Base-by-base conservation (phyloP, 2,329 filamentous ascomycete species). In the Aureobasidium melanogenum region DNA sequence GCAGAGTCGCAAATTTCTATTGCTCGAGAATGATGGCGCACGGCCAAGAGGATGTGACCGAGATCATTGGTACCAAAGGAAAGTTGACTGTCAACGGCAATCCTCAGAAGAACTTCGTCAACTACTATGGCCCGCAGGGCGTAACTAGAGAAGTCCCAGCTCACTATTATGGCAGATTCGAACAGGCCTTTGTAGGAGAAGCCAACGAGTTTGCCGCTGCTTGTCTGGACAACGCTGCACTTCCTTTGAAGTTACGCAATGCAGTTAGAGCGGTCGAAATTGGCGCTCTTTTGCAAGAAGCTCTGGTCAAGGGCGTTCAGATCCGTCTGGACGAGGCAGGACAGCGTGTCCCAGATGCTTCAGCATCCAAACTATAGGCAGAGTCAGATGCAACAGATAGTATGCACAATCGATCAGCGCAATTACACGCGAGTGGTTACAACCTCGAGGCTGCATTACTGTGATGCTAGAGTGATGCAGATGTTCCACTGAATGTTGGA, bases 1-100 rank as follows among this genome's bases (percentile, higher is more conserved):
- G 76, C 9, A 73, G 74, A 63, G 76, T 79, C 38, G 76, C 76
- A 0, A 73, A 76, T 64, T 77, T 75, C 65, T 77, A 77, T 65
- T 73, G 72, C 59, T 75, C 73, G 2, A 72, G 77, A 34, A 79
- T 73, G 61, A 72, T 71, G 65, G 70, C 73, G 0, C 73, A 76
- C 48, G 77, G 76, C 1, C 74, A 79, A 48, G 75, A 79, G 63
- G 74, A 73, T 38, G 66, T 69, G 1, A 78, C 77, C 0, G 76
- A 79, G 62, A 69, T 79, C 39, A 74, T 72, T 47, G 76, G 77
- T 12, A 76, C 73, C 1, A 65, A 70, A 14, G 74, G 74, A 8
- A 74, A 75, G 54, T 32, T 76, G 24, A 69, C 67, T 41, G 67
- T 76, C 19, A 64, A 64, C 43, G 43, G 46, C 14, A 61, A 52